phyloP scores from a whole-genome alignment of 176 grass and related monocot genomes.

The Avena sativa region DNA sequence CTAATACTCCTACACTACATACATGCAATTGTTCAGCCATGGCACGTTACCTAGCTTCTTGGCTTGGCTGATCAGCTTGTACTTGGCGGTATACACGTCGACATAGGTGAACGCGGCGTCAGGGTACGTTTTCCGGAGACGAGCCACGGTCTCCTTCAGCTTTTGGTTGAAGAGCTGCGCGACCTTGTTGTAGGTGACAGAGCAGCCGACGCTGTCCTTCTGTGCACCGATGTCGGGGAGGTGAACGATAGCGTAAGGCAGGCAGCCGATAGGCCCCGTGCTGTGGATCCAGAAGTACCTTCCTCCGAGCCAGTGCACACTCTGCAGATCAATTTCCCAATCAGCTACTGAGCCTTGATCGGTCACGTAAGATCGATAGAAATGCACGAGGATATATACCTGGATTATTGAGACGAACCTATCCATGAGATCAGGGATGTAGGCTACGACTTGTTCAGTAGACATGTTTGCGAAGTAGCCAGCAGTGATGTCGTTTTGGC shows the following conservation, averaged over 20 bases:
- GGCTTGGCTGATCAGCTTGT: slow-evolving; percentile 71
- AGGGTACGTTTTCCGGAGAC: slow-evolving; percentile 60
- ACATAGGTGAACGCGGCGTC: slow-evolving; percentile 80
- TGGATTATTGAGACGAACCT: slow-evolving; percentile 68
- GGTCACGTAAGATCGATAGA: too few species aligned
- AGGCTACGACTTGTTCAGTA: slow-evolving; percentile 62
- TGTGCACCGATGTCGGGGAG: slow-evolving; percentile 40
- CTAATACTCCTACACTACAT: not conserved
- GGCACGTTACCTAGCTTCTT: slow-evolving; percentile 61
- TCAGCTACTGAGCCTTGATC: not conserved
- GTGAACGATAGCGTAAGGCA: slow-evolving; percentile 71
- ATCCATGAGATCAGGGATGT: slow-evolving; percentile 80
- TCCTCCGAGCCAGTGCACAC: slow-evolving; percentile 57
- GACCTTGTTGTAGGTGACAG: slow-evolving; percentile 72
- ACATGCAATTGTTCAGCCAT: not conserved
- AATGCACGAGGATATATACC: slow-evolving; percentile 37
- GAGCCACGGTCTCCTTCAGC: slow-evolving; percentile 75
- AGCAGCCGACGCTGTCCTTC: slow-evolving; percentile 65
- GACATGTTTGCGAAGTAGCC: slow-evolving; percentile 72
- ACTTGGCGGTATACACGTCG: slow-evolving; percentile 84
- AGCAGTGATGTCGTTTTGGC: slow-evolving; percentile 92
- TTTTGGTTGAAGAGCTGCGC: slow-evolving; percentile 74
- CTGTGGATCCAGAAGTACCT: slow-evolving; percentile 98
- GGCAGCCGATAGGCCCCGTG: slow-evolving; percentile 91
- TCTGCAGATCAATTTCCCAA: slow-evolving; percentile 48